phyloP scores from a whole-genome alignment of 2,329 filamentous ascomycete genomes.

The Fusarium ambrosium region DNA sequence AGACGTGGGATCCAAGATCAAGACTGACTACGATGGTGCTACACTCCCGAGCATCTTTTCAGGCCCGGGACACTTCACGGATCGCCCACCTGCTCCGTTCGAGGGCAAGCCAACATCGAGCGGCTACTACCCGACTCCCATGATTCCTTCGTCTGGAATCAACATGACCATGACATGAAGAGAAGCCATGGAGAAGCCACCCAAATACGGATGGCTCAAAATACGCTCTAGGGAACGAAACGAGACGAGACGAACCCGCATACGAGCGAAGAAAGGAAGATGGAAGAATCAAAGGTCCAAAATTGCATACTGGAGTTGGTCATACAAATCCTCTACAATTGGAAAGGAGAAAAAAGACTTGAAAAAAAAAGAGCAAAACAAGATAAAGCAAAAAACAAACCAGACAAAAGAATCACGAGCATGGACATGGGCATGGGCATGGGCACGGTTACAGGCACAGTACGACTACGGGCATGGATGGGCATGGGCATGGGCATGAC shows the following conservation, averaged over 20 bases:
- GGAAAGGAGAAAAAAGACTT: constrained; percentile 3
- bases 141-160: constrained; percentile 62
- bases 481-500: constrained; percentile 25
- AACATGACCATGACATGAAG: constrained; percentile 56
- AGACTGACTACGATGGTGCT: constrained; percentile 62
- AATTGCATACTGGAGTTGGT: constrained; percentile 27
- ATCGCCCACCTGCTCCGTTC: constrained; percentile 61
- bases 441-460: not conserved
- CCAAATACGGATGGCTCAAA: not conserved
- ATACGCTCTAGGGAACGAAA: not conserved
- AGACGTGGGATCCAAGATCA: constrained; percentile 58
- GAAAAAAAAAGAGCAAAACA: constrained; percentile 13
- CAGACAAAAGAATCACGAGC: constrained; percentile 8
- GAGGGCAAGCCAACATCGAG: constrained; percentile 66
- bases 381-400: constrained; percentile 1
- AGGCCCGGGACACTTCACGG: constrained; percentile 54
- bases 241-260: not conserved
- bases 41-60: constrained; percentile 63
- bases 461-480: not conserved
- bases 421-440: not conserved
- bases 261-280: not conserved
- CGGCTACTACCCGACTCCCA: constrained; percentile 68
- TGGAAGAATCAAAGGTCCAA: constrained; percentile 1
- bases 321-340: not conserved
- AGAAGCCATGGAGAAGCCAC: not conserved